phyloP scores from a whole-genome alignment of 192 early-diverging fungal genomes.

The Backusella parvicylindrica region DNA sequence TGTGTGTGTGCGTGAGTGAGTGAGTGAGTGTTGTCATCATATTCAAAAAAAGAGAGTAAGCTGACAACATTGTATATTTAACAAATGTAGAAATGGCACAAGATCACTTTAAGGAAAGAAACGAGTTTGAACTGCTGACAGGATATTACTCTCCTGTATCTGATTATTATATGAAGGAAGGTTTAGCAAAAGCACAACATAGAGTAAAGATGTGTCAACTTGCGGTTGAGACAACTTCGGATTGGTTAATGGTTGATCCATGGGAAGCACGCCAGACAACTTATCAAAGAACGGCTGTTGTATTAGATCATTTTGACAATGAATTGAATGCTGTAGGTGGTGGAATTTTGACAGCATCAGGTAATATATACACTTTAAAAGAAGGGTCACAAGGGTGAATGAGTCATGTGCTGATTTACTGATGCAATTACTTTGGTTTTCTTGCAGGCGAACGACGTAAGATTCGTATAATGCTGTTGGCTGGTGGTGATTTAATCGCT shows the following conservation, averaged over 20 bases:
- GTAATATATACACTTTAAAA: conserved; percentile 39
- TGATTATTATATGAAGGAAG: conserved; percentile 91
- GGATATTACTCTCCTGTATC: conserved; percentile 98
- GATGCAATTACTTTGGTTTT: not conserved
- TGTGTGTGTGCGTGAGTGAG: not conserved
- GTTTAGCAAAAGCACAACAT: conserved; percentile 82
- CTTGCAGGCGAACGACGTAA: conserved; percentile 48
- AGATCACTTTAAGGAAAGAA: conserved; percentile 77
- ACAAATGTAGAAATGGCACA: conserved; percentile 79
- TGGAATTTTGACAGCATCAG: conserved; percentile 62
- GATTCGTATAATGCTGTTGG: conserved; percentile 88
- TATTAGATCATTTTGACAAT: conserved; percentile 93
- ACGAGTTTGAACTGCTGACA: conserved; percentile 83
- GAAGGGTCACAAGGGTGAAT: not conserved
- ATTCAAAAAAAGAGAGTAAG: not conserved
- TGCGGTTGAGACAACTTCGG: conserved; percentile 75
- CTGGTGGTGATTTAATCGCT: conserved; percentile 96
- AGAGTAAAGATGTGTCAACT: conserved; percentile 92
- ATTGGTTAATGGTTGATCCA: conserved; percentile 95
- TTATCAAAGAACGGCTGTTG: conserved; percentile 85
- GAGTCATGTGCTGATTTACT: not conserved
- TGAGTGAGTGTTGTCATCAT: not conserved
- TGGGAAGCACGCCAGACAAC: conserved; percentile 87
- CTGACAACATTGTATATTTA: not conserved
- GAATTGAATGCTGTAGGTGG: conserved; percentile 77